These are phyloP conservation scores for Mangifera indica DNA, from an alignment of 345 rosid genomes.

Conservation along the genomic window DNA sequence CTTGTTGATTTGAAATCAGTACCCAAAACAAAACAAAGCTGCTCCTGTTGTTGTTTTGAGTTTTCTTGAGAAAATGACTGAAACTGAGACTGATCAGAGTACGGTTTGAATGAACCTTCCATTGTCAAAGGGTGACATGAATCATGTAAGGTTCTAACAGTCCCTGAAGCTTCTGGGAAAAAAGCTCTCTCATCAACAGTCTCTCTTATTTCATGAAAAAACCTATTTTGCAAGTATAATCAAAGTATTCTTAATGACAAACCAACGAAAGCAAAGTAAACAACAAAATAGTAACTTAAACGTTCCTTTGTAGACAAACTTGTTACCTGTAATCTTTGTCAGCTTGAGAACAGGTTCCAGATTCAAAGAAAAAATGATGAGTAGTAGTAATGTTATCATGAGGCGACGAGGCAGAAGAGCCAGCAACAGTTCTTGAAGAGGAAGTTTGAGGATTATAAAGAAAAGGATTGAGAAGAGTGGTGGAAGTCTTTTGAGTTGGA, in stretches of 20 bases:
- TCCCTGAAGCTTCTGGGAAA: conserved; percentile 66
- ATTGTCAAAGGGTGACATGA: conserved; percentile 27
- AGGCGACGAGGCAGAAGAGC: conserved; percentile 41
- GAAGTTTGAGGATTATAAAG: conserved; percentile 38
- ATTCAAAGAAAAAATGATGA: conserved; percentile 45
- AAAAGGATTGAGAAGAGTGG: conserved; percentile 30
- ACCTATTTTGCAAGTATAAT: conserved; percentile 31
- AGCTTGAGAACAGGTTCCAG: conserved; percentile 40
- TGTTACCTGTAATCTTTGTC: conserved; percentile 57
- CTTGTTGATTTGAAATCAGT: conserved; percentile 63
- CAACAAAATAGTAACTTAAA: background rate
- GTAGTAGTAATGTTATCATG: conserved; percentile 35
- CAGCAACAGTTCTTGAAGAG: conserved; percentile 37
- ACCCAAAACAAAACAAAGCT: conserved; percentile 64
- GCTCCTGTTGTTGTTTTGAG: conserved; percentile 37
- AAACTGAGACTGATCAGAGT: conserved; percentile 23
- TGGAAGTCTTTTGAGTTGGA: conserved; percentile 16
- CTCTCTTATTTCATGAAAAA: conserved; percentile 54
- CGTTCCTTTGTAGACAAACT: conserved; percentile 13
- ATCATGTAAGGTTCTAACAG: conserved; percentile 24
- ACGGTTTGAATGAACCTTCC: conserved; percentile 27
- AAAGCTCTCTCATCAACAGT: conserved; percentile 57
- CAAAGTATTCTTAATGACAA: background rate
- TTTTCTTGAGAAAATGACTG: conserved; percentile 34
- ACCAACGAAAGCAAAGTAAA: background rate